Evolutionary conservation across 495 filamentous ascomycete species (phyloP).

Genomic region (Podospora bellae-mahoneyi): DNA sequence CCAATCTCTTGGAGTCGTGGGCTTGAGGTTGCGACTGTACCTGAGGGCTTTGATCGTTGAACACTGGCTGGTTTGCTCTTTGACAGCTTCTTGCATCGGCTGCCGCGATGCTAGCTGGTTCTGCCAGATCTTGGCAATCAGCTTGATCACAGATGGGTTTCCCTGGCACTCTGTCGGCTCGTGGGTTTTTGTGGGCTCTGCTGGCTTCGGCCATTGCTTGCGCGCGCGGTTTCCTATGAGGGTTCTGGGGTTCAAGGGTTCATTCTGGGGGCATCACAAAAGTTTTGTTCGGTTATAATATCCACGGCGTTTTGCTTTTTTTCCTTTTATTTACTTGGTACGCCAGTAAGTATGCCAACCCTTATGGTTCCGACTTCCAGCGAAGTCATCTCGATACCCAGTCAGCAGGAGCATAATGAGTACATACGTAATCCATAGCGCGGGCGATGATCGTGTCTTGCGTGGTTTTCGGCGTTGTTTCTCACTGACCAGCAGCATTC

Average conservation of each 20-base stretch:
- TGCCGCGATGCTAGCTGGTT: conserved; percentile 22
- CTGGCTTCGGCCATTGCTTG: conserved; percentile 13
- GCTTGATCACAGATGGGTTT: conserved; percentile 28
- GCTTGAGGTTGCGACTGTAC: conserved; percentile 47
- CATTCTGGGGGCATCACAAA: conserved; percentile 12
- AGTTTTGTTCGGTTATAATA: conserved; percentile 10
- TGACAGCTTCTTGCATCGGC: conserved; percentile 37
- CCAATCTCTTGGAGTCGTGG: conserved; percentile 38
- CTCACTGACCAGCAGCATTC: neutral
- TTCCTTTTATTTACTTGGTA: neutral
- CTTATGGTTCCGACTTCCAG: neutral
- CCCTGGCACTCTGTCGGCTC: conserved; percentile 37
- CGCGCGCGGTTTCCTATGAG: conserved; percentile 9
- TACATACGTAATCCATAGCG: conserved; percentile 1
- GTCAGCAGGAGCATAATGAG: neutral
- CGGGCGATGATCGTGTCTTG: neutral
- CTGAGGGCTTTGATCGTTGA: conserved; percentile 42
- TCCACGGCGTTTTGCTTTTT: conserved; percentile 7
- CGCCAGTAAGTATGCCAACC: conserved; percentile 7
- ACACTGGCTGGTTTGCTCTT: conserved; percentile 49
- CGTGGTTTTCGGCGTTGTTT: neutral
- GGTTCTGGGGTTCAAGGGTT: conserved; percentile 6
- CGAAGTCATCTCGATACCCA: conserved; percentile 1
- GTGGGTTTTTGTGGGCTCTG: conserved; percentile 44
- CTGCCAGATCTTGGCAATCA: conserved; percentile 12